Evolutionary conservation across 2,329 filamentous ascomycete species (phyloP).

Genomic region (Emmonsia crescens): DNA sequence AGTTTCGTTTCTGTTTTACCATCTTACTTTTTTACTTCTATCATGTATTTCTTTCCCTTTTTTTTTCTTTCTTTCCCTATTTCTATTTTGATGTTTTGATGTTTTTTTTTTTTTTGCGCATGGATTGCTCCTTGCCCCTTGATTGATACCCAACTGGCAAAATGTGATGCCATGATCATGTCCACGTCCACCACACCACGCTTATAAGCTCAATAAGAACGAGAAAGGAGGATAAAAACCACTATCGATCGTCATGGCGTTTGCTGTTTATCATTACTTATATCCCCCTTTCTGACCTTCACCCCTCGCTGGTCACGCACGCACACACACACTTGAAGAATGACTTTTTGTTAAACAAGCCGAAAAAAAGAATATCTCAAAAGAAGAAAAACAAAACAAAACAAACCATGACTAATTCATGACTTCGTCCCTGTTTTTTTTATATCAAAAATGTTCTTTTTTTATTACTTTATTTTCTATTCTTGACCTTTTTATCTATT

Average conservation of each 20-base stretch:
- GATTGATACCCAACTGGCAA: constrained; percentile 4
- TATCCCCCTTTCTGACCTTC: neutral
- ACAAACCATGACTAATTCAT: neutral
- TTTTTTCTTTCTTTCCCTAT: constrained; percentile 14
- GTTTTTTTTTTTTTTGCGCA: constrained; percentile 7
- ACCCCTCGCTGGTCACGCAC: neutral
- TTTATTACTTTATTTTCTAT: neutral
- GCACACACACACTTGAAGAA: neutral
- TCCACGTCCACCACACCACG: neutral
- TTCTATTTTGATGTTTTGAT: constrained; percentile 15
- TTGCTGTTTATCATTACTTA: neutral
- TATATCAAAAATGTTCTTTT: neutral
- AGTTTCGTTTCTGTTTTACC: constrained; percentile 17
- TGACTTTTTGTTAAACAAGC: neutral
- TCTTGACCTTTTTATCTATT: neutral
- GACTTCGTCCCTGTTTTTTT: neutral
- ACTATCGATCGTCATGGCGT: neutral
- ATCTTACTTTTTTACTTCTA: constrained; percentile 13
- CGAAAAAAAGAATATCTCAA: neutral
- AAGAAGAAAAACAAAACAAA: neutral
- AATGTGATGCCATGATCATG: neutral
- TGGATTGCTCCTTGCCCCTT: neutral
- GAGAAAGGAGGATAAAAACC: neutral
- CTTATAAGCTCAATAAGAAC: neutral
- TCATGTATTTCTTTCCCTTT: constrained; percentile 18